Evolutionary conservation across 148 eudicot genomes (phyloP).

Genomic region (Rheum nobile): DNA sequence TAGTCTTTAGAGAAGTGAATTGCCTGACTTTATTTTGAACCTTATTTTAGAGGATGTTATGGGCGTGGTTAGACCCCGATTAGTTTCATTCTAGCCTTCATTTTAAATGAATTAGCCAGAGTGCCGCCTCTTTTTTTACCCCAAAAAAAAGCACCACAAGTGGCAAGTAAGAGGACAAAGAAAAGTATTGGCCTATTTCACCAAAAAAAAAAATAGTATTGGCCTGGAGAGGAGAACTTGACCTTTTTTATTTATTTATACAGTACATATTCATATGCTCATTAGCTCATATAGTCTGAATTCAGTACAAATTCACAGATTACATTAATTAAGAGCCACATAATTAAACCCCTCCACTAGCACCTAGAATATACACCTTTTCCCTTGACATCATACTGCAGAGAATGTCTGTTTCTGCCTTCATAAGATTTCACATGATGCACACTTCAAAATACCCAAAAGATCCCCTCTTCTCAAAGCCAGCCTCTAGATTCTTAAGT

Average conservation of each 20-base stretch:
- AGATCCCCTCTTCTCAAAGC: neutral
- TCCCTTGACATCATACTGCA: neutral
- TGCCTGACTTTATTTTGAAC: too few species aligned
- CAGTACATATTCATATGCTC: neutral
- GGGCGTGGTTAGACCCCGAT: too few species aligned
- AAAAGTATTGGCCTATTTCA: neutral
- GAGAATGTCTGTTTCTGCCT: constrained; percentile 6
- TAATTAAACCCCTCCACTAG: neutral
- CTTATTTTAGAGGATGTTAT: too few species aligned
- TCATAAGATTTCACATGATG: constrained; percentile 2
- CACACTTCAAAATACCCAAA: neutral
- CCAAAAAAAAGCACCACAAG: neutral
- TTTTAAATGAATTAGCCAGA: too few species aligned
- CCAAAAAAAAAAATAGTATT: neutral
- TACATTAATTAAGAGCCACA: neutral
- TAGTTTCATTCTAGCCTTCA: too few species aligned
- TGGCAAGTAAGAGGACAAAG: neutral
- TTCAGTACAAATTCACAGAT: constrained; percentile 1
- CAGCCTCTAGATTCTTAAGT: neutral
- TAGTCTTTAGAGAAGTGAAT: too few species aligned
- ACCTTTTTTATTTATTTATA: neutral
- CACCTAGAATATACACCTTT: constrained; percentile 1
- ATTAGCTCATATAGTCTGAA: neutral
- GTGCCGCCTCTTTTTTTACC: too few species aligned
- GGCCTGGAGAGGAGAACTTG: neutral